Conservation (phyloP, 2,329 filamentous ascomycete species). For the Sporothrix variecibatus region DNA sequence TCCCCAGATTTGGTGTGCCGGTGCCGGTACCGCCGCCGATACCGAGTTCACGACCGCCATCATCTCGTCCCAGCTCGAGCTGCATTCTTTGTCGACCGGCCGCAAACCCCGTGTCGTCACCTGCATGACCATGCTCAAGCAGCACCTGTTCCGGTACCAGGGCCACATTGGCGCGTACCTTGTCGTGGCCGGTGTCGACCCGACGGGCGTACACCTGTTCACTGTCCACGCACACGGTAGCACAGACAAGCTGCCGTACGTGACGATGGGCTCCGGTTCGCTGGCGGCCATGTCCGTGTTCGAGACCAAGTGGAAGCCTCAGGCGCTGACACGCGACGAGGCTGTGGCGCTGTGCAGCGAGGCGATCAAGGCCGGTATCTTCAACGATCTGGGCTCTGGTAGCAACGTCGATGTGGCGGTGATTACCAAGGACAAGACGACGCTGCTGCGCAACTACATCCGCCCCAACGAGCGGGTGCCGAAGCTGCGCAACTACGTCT, state of each 20-base stretch:
- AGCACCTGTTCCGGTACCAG: slow-evolving; percentile 98
- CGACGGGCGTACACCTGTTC: slow-evolving; percentile 92
- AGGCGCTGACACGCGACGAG: slow-evolving; percentile 69
- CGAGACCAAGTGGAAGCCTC: slow-evolving; percentile 88
- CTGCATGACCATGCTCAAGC: slow-evolving; percentile 99
- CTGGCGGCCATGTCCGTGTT: slow-evolving; percentile 98
- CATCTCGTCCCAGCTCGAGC: slow-evolving; percentile 97
- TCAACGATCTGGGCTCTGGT: slow-evolving; percentile 95
- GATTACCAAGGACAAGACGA: slow-evolving; percentile 94
- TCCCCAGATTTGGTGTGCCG: slow-evolving; percentile 98
- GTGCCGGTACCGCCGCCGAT: slow-evolving; percentile 95
- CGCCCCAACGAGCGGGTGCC: slow-evolving; percentile 86
- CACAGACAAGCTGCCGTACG: slow-evolving; percentile 98
- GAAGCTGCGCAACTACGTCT: slow-evolving; percentile 93
- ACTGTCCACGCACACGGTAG: slow-evolving; percentile 98
- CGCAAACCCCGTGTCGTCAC: slow-evolving; percentile 97
- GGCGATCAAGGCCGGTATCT: slow-evolving; percentile 94
- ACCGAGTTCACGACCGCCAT: slow-evolving; percentile 98
- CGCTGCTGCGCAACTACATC: slow-evolving; percentile 87
- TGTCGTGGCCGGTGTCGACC: slow-evolving; percentile 94
- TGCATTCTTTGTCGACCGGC: slow-evolving; percentile 93
- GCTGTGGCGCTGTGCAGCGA: slow-evolving; percentile 82
- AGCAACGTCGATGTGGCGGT: slow-evolving; percentile 97
- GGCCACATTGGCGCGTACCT: slow-evolving; percentile 97
- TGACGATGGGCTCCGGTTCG: slow-evolving; percentile 97